phyloP scores from a whole-genome alignment of 306 rosid species.

The Cyamopsis tetragonoloba region DNA sequence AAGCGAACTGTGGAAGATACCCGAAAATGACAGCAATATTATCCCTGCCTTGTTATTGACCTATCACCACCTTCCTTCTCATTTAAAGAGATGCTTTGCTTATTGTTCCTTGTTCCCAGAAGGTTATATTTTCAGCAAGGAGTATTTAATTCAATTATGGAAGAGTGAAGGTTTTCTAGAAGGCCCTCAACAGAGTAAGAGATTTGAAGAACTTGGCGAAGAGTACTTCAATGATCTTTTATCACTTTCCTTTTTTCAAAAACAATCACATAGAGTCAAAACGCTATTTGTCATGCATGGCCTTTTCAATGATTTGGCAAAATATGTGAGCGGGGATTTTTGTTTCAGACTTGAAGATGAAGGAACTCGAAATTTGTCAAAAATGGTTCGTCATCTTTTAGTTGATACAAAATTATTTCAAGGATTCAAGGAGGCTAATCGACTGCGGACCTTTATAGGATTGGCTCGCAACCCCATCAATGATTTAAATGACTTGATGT shows the following conservation, averaged over 20 bases:
- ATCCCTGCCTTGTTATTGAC: conserved; percentile 13
- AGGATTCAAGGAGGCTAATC: too few relatives aligned
- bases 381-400: conserved; percentile 14
- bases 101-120: conserved; percentile 13
- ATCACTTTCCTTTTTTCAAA: conserved; percentile 15
- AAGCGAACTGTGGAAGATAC: conserved; percentile 6
- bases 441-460: neutral
- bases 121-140: neutral
- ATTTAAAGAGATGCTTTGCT: conserved; percentile 21
- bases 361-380: neutral
- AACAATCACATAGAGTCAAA: neutral
- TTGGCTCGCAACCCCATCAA: neutral
- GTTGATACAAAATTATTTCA: too few relatives aligned
- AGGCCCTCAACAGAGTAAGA: neutral
- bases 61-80: conserved; percentile 22
- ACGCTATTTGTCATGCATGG: neutral
- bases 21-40: neutral
- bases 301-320: conserved; percentile 21
- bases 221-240: conserved; percentile 7
- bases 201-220: neutral
- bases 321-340: neutral
- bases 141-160: neutral
- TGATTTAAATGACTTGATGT: neutral
- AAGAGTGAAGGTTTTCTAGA: neutral
- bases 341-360: neutral